These are phyloP conservation scores for Besnoitia besnoiti DNA, from an alignment of 169 alveolate species.

Conservation along the genomic window DNA sequence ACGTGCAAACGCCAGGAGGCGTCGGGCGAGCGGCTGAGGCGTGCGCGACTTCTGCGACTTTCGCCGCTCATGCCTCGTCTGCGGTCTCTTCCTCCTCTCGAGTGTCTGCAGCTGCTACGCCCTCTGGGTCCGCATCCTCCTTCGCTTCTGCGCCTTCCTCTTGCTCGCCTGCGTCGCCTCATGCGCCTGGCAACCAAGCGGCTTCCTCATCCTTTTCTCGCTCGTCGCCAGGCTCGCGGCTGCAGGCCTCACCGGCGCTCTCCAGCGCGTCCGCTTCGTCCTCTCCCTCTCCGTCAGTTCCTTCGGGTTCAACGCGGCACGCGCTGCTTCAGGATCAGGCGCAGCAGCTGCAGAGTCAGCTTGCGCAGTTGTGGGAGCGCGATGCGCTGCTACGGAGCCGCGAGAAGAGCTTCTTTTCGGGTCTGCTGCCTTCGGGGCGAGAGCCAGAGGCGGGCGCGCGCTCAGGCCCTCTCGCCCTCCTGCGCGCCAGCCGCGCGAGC, in stretches of 20 bases:
- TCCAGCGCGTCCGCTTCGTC: not conserved
- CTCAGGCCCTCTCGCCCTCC: no score
- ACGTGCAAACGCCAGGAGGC: not conserved
- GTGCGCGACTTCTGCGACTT: no score
- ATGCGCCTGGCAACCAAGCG: not conserved
- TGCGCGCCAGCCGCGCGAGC: not conserved
- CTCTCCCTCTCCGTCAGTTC: not conserved
- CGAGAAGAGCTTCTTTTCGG: not conserved
- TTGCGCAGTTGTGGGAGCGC: not conserved
- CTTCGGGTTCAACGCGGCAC: not conserved
- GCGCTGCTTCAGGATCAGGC: not conserved
- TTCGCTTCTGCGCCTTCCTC: not conserved
- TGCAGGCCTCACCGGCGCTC: not conserved
- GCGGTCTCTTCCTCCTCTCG: not conserved
- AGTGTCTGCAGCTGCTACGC: no score
- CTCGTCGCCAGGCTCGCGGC: not conserved
- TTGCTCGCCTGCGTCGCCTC: not conserved
- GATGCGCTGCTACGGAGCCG: not conserved
- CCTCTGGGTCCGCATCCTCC: not conserved
- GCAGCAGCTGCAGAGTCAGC: not conserved
- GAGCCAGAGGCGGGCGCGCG: no score
- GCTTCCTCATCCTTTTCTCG: not conserved
- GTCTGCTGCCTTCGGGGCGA: not conserved
- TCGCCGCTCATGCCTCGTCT: not conserved
- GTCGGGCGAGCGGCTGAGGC: not conserved